Base-by-base conservation (phyloP, 441 rosid genomes). In the Bocquillonia castaneifolia region DNA sequence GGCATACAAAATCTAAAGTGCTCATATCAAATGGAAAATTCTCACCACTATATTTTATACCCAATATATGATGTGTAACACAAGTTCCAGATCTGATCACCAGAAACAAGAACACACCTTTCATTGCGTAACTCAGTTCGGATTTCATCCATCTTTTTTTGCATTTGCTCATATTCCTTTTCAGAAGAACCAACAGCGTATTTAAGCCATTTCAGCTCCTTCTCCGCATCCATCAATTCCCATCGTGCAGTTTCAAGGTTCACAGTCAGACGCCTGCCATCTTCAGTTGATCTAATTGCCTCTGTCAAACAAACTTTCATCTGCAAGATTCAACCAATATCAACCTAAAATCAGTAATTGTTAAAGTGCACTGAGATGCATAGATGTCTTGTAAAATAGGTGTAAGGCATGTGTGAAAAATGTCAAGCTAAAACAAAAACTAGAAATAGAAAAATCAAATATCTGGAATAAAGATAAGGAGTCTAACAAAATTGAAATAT, bases 201-300 rank as follows among this genome's bases (percentile, higher is more conserved):
- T 73, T 86, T 94, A 64, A 94, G 83, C 90, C 94, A 92, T 77
- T 87, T 88, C 78, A 82, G 81, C 75, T 92, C 98, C 81, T 87
- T 90, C 81, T 92, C 99, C 3, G 89, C 88, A 76, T 94, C 96
- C 48, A 80, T 83, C 76, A 88, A 81, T 76, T 94, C 96, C 89
- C 90, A 82, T 72, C 83, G 88, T 34, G 86, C 83, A 66, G 78
- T 84, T 84, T 90, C 97, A 54, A 88, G 81, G 73, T 70, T 81
- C 72, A 84, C 62, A 55, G 79, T 76, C 36, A 90, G 80, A 78
- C 80, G 91, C 68, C 85, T 86, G 75, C 88, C 92, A 80, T 90
- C 99, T 80, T 86, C 92, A 64, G 80, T 79, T 78, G 73, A 65
- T 71, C 77, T 82, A 61, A 82, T 67, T 74, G 85, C 99, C 69